These are phyloP conservation scores for Chalaropsis ovoidea DNA, from an alignment of 2,329 filamentous ascomycete genomes.

Conservation along the genomic window DNA sequence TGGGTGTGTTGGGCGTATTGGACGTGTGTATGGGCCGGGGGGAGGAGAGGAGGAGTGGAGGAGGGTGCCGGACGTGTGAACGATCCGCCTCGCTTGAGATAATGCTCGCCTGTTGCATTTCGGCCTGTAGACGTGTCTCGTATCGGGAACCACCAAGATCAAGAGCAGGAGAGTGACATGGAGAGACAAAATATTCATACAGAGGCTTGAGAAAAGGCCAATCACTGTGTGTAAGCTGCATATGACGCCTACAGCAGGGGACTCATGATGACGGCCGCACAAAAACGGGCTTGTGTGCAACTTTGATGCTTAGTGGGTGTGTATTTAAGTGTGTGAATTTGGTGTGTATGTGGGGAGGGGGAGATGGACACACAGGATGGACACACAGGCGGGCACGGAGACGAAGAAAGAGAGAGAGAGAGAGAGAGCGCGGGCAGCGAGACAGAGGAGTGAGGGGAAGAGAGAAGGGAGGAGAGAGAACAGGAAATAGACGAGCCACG, in stretches of 20 bases:
- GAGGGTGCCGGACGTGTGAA: background rate
- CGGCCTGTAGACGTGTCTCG: background rate
- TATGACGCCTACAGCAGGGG: background rate
- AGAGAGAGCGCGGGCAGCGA: no score
- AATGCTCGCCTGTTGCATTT: background rate
- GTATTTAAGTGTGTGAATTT: background rate
- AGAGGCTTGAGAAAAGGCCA: background rate
- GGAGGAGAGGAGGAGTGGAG: no score
- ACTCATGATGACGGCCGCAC: background rate
- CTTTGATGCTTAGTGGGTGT: background rate
- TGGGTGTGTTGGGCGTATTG: background rate
- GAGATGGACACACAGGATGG: no score
- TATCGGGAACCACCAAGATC: background rate
- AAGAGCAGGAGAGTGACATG: background rate
- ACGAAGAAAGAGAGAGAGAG: background rate
- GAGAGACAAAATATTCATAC: background rate
- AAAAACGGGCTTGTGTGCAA: background rate
- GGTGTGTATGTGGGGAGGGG: no score
- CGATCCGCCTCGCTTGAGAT: background rate
- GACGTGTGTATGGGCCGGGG: background rate
- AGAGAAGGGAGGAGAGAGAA: background rate
- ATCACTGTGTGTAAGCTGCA: background rate
- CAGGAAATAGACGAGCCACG: constrained; percentile 1
- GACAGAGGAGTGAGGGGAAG: background rate
- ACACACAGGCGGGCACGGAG: background rate